Percentiles rank a stretch among this genome's conserved stretches.
Conservation (phyloP, 2,329 filamentous ascomycete genomes). For the Cytospora piceicola region DNA sequence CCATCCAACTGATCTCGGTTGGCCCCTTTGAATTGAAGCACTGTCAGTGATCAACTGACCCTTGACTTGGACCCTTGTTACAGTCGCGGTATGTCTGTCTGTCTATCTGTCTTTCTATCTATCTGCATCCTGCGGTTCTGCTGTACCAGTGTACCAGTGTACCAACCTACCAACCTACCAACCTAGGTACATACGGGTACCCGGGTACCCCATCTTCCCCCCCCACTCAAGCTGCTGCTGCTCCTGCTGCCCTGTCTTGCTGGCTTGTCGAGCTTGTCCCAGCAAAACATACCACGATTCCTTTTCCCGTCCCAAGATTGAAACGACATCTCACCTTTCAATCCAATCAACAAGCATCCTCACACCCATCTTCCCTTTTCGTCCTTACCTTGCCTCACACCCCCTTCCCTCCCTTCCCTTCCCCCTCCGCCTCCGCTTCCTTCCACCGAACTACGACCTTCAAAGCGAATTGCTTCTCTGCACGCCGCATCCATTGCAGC, state of each 20-base stretch:
- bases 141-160: too few relatives aligned
- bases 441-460: slow-evolving; percentile 1
- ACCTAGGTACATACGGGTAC: too few relatives aligned
- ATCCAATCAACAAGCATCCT: slow-evolving; percentile 16
- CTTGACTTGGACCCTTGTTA: too few relatives aligned
- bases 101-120: not conserved
- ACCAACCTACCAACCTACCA: too few relatives aligned
- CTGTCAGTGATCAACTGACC: not conserved
- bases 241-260: not conserved
- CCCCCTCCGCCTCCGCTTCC: not conserved
- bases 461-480: slow-evolving; percentile 9
- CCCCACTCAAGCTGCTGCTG: not conserved
- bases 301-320: slow-evolving; percentile 7
- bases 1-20: slow-evolving; percentile 5
- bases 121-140: not conserved
- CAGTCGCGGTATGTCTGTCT: too few relatives aligned
- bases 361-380: slow-evolving; percentile 1
- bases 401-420: not conserved
- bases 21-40: not conserved
- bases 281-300: slow-evolving; percentile 1
- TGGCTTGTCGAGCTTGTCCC: slow-evolving; percentile 11
- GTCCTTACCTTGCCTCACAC: not conserved
- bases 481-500: not conserved
- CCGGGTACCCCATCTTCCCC: not conserved
- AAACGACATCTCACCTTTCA: slow-evolving; percentile 4